These are phyloP conservation scores for Hymenoscyphus fraxineus DNA, from an alignment of 2,329 filamentous ascomycete species.

Conservation along the genomic window DNA sequence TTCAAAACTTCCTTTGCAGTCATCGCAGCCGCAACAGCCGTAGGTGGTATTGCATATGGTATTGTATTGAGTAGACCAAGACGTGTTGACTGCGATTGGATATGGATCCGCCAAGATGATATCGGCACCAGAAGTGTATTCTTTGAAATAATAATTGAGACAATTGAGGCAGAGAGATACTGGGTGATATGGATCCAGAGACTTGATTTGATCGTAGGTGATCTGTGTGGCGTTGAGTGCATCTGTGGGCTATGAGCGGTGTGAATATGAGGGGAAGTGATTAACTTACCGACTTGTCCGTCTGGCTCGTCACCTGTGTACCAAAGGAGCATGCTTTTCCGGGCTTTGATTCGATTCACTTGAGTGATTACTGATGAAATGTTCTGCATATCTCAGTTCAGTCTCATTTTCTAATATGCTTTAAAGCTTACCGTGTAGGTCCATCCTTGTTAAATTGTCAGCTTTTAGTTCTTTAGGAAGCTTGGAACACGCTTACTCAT, in stretches of 20 bases:
- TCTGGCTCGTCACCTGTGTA: slow-evolving; percentile 54
- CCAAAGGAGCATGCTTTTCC: slow-evolving; percentile 35
- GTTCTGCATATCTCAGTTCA: slow-evolving; percentile 29
- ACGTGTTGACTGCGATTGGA: slow-evolving; percentile 45
- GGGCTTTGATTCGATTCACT: slow-evolving; percentile 21
- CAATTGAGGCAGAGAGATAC: slow-evolving; percentile 50
- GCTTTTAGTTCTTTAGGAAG: slow-evolving; percentile 25
- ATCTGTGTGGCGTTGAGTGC: slow-evolving; percentile 43
- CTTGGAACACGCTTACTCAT: slow-evolving; percentile 40
- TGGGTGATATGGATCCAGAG: slow-evolving; percentile 49
- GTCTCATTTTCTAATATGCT: neutral
- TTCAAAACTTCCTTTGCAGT: slow-evolving; percentile 39
- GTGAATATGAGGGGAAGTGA: neutral
- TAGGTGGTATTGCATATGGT: slow-evolving; percentile 49
- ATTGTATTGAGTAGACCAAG: slow-evolving; percentile 42
- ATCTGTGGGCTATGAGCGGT: slow-evolving; percentile 15
- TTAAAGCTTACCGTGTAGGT: neutral
- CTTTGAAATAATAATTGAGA: slow-evolving; percentile 47
- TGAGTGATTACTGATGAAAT: slow-evolving; percentile 35
- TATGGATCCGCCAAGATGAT: slow-evolving; percentile 50
- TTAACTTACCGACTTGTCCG: slow-evolving; percentile 21
- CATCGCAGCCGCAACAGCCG: slow-evolving; percentile 51
- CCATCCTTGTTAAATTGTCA: neutral
- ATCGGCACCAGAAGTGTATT: slow-evolving; percentile 48
- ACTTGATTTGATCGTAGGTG: slow-evolving; percentile 43